Percentiles rank a stretch among this genome's conserved stretches.
These are phyloP conservation scores for Houttuynia cordata DNA, from an alignment of 164 flowering plant genomes.

Conservation along the genomic window DNA sequence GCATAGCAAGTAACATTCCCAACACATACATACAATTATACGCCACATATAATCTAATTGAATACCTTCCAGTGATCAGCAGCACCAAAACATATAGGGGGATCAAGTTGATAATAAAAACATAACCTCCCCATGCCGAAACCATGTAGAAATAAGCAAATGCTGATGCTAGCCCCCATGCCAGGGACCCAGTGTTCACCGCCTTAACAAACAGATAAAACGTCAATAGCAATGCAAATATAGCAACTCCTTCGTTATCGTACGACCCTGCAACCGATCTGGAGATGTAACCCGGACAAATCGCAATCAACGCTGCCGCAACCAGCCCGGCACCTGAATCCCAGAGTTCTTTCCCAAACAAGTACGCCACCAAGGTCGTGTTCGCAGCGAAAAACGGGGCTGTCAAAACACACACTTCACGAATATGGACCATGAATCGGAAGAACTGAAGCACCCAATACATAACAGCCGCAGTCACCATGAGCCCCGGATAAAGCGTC, in stretches of 20 bases:
- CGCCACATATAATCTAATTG: slow-evolving; percentile 88
- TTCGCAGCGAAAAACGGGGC: slow-evolving; percentile 96
- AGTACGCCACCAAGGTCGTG: slow-evolving; percentile 87
- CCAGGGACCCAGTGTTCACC: slow-evolving; percentile 81
- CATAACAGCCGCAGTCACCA: slow-evolving; percentile 84
- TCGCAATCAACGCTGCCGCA: slow-evolving; percentile 84
- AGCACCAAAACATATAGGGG: slow-evolving; percentile 89
- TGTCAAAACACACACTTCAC: slow-evolving; percentile 89
- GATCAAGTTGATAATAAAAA: slow-evolving; percentile 82
- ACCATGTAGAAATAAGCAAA: slow-evolving; percentile 97
- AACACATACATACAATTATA: slow-evolving; percentile 79
- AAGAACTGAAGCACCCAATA: slow-evolving; percentile 54
- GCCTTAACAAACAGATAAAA: slow-evolving; percentile 91
- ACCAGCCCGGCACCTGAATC: slow-evolving; percentile 91
- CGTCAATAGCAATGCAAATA: slow-evolving; percentile 76
- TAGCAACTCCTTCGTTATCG: slow-evolving; percentile 94
- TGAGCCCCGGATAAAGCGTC: slow-evolving; percentile 90
- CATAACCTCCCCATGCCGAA: slow-evolving; percentile 99
- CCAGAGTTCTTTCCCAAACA: slow-evolving; percentile 94
- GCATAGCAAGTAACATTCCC: slow-evolving; percentile 98
- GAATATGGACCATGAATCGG: slow-evolving; percentile 73
- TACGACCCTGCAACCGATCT: slow-evolving; percentile 94
- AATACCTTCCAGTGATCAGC: slow-evolving; percentile 80
- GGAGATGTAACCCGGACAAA: slow-evolving; percentile 94
- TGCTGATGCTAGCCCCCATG: slow-evolving; percentile 90